phyloP scores from a whole-genome alignment of 1,284 basidiomycete genomes.

The Ceratobasidium sp. region DNA sequence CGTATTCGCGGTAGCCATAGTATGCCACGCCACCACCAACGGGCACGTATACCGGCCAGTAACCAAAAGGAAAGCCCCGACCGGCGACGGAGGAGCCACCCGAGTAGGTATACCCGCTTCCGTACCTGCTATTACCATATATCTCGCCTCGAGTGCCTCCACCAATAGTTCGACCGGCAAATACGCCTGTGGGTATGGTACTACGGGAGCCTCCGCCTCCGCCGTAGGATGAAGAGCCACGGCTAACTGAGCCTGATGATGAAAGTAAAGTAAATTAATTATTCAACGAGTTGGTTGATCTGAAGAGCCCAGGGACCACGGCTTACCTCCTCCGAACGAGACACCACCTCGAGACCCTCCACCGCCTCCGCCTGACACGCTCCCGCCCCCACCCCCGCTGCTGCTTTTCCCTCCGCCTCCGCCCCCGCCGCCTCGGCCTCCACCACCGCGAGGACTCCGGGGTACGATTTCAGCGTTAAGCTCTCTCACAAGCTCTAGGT shows the following conservation, averaged over 20 bases:
- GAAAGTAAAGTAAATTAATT: background rate
- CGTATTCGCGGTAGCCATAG: constrained; percentile 51
- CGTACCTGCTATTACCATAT: constrained; percentile 50
- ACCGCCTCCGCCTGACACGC: constrained; percentile 15
- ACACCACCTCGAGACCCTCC: constrained; percentile 26
- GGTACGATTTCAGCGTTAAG: background rate
- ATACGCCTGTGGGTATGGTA: constrained; percentile 39
- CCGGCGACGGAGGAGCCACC: constrained; percentile 48
- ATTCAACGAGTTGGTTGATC: background rate
- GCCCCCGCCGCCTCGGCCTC: constrained; percentile 23
- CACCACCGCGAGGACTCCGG: constrained; percentile 21
- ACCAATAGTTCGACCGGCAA: constrained; percentile 47
- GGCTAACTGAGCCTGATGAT: constrained; percentile 1
- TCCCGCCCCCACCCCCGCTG: constrained; percentile 12
- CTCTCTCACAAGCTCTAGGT: constrained; percentile 1
- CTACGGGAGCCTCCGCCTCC: constrained; percentile 28
- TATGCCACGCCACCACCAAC: constrained; percentile 43
- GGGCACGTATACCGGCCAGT: constrained; percentile 51
- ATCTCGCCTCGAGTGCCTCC: constrained; percentile 48
- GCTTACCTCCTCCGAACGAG: constrained; percentile 32
- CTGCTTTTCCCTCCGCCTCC: constrained; percentile 7
- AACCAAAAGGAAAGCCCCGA: constrained; percentile 51
- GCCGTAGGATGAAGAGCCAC: constrained; percentile 38
- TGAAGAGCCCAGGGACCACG: background rate
- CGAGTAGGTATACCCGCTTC: constrained; percentile 52